Conservation (phyloP, 371 early-diverging fungal species). For the Chytridium lagenaria region DNA sequence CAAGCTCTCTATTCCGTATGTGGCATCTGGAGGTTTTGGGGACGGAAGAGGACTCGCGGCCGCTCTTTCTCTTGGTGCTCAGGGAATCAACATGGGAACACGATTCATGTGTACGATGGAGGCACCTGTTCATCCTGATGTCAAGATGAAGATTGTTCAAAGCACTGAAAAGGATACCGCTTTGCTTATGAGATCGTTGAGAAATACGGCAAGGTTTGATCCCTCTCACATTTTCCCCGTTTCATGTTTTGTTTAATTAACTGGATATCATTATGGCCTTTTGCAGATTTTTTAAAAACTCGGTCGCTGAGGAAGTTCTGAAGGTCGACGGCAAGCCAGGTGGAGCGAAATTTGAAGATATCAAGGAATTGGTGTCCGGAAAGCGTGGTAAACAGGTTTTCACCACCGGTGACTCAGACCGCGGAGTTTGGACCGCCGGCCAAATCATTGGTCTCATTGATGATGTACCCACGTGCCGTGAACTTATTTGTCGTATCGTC, state of each 20-base stretch:
- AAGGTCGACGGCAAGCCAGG: slow-evolving; percentile 61
- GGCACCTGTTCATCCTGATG: slow-evolving; percentile 71
- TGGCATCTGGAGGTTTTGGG: slow-evolving; percentile 84
- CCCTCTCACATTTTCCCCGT: no score
- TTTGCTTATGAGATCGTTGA: slow-evolving; percentile 76
- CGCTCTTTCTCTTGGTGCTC: slow-evolving; percentile 76
- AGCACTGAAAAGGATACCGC: slow-evolving; percentile 73
- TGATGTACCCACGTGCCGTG: slow-evolving; percentile 79
- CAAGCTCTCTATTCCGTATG: slow-evolving; percentile 65
- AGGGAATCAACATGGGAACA: slow-evolving; percentile 80
- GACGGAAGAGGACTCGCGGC: slow-evolving; percentile 77
- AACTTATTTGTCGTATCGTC: slow-evolving; percentile 61
- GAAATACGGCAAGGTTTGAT: slow-evolving; percentile 78
- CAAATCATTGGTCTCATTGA: slow-evolving; percentile 55
- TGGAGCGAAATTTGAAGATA: slow-evolving; percentile 67
- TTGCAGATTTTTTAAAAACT: slow-evolving; percentile 58
- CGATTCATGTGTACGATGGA: slow-evolving; percentile 84
- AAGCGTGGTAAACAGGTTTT: slow-evolving; percentile 73
- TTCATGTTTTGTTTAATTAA: no score
- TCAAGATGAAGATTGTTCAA: slow-evolving; percentile 76
- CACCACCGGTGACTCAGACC: slow-evolving; percentile 69
- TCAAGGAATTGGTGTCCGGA: slow-evolving; percentile 73
- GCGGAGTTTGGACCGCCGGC: slow-evolving; percentile 68
- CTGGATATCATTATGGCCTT: no score
- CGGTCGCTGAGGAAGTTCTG: slow-evolving; percentile 72